These are phyloP conservation scores for Pythium grandisporangium DNA, from an alignment of 352 stramenopile species.

Conservation along the genomic window DNA sequence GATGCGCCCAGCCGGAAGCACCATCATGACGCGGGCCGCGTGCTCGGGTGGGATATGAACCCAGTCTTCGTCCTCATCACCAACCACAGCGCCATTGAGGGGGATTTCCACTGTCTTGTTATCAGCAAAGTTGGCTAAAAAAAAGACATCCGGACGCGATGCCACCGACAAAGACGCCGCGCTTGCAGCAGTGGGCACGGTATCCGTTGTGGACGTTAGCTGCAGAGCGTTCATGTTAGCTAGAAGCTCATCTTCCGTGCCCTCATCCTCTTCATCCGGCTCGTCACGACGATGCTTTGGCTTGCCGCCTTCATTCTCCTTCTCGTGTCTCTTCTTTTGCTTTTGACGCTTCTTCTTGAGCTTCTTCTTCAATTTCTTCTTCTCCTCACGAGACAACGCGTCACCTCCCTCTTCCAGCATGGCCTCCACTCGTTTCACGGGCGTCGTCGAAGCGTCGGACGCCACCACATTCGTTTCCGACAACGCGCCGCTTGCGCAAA, in stretches of 20 bases:
- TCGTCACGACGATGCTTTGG: neutral
- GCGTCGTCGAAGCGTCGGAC: neutral
- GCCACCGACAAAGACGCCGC: too few species aligned
- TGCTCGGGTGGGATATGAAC: slow-evolving; percentile 63
- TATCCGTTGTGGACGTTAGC: neutral
- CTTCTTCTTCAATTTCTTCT: slow-evolving; percentile 92
- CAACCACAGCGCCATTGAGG: slow-evolving; percentile 3
- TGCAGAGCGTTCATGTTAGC: slow-evolving; percentile 1
- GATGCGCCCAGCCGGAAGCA: slow-evolving; percentile 45
- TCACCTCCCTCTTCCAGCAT: slow-evolving; percentile 4
- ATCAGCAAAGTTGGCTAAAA: slow-evolving; percentile 14
- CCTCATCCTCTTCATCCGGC: neutral
- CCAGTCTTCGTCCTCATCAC: slow-evolving; percentile 58
- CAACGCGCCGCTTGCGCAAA: neutral
- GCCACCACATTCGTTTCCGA: neutral
- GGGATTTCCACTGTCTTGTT: neutral
- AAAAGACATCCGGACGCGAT: slow-evolving; percentile 3
- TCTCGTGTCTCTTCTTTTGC: slow-evolving; percentile 52
- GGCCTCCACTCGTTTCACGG: neutral
- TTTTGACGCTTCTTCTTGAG: slow-evolving; percentile 90
- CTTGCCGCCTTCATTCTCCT: neutral
- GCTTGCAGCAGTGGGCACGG: too few species aligned
- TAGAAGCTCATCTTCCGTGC: neutral
- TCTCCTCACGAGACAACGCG: slow-evolving; percentile 77
- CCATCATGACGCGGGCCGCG: slow-evolving; percentile 55